Conservation (phyloP, 768 basidiomycete species). For the Boletus pseudopeckii region DNA sequence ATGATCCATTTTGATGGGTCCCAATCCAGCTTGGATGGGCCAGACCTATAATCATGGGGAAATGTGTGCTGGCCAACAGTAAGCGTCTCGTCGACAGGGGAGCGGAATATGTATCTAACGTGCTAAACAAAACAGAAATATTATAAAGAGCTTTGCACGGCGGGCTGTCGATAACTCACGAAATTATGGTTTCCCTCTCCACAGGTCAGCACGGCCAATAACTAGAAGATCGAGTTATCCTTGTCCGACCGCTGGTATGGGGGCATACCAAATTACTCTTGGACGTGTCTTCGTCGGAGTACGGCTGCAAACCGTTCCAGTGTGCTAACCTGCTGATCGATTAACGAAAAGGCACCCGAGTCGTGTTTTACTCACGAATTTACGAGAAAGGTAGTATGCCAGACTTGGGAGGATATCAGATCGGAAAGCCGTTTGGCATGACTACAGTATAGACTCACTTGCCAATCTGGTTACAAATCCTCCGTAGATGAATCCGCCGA, state of each 20-base stretch:
- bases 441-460: constrained; percentile 1
- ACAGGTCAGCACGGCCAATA: constrained; percentile 11
- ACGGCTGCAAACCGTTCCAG: constrained; percentile 10
- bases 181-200: constrained; percentile 15
- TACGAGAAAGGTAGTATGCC: constrained; percentile 8
- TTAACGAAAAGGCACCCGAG: background rate
- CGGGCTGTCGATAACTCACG: background rate
- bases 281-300: constrained; percentile 13
- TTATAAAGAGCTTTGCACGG: background rate
- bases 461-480: constrained; percentile 7
- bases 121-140: background rate
- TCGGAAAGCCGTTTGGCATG: background rate
- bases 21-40: constrained; percentile 11
- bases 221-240: background rate
- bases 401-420: constrained; percentile 3
- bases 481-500: constrained; percentile 9
- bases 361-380: constrained; percentile 3
- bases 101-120: constrained; percentile 1
- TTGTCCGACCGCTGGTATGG: background rate
- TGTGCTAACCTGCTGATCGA: constrained; percentile 2
- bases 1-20: constrained; percentile 16
- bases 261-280: constrained; percentile 7
- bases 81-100: background rate
- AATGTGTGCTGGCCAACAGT: constrained; percentile 8
- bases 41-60: constrained; percentile 13